phyloP scores from a whole-genome alignment of 352 stramenopile species.

The Lagenidium sp. region DNA sequence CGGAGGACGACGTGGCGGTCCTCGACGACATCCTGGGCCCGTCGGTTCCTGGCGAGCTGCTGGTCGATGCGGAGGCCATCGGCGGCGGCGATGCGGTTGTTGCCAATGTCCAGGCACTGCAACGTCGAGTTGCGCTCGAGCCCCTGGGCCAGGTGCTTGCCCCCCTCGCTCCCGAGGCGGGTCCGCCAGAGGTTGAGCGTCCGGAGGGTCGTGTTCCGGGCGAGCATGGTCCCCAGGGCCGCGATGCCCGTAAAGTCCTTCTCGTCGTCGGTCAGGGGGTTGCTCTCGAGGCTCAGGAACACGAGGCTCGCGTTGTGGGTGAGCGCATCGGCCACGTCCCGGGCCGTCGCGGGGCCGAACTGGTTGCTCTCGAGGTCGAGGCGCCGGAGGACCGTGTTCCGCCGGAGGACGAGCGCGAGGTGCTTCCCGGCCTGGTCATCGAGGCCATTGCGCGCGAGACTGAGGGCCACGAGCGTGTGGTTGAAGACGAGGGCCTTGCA shows the following conservation, averaged over 20 bases:
- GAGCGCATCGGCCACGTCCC: conserved; percentile 49
- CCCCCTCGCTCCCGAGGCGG: conserved; percentile 48
- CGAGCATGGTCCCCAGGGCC: conserved; percentile 44
- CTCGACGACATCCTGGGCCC: conserved; percentile 19
- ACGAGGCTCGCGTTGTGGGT: conserved; percentile 37
- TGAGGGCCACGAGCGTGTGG: conserved; percentile 53
- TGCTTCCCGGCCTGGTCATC: conserved; percentile 57
- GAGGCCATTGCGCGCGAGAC: conserved; percentile 51
- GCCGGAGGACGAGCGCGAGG: conserved; percentile 42
- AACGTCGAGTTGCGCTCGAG: conserved; percentile 45
- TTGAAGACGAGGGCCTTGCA: conserved; percentile 67
- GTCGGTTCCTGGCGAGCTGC: conserved; percentile 42
- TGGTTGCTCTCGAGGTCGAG: conserved; percentile 65
- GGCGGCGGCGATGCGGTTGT: conserved; percentile 53
- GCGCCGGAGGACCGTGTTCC: conserved; percentile 48
- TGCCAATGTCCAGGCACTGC: conserved; percentile 70
- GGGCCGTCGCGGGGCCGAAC: conserved; percentile 36
- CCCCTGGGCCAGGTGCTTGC: conserved; percentile 49
- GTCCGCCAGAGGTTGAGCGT: conserved; percentile 74
- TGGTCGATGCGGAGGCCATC: conserved; percentile 42
- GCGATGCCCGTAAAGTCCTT: conserved; percentile 58
- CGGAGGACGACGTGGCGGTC: conserved; percentile 31
- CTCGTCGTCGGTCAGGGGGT: conserved; percentile 69
- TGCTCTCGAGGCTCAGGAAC: conserved; percentile 68
- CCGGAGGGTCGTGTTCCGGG: conserved; percentile 45